A percentile compares a stretch with the other conserved stretches of the same genome.
phyloP scores from a whole-genome alignment of 106 monocot genomes.

The Chionographis japonica region DNA sequence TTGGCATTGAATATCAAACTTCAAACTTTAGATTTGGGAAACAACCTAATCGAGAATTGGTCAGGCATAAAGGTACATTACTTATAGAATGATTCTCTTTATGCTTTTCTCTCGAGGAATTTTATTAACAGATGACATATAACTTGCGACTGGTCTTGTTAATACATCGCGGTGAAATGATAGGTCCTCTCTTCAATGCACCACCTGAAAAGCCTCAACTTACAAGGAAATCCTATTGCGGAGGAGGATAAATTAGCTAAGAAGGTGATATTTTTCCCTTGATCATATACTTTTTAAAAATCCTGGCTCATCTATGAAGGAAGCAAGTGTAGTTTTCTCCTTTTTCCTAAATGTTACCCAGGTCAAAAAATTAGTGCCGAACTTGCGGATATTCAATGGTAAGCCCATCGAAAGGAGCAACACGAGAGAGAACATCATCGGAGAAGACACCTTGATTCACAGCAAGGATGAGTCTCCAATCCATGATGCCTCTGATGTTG shows the following conservation, averaged over 20 bases:
- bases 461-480: constrained; percentile 6
- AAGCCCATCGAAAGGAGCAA: constrained; percentile 43
- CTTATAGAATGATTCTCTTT: neutral
- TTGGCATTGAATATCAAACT: constrained; percentile 54
- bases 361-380: constrained; percentile 67
- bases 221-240: constrained; percentile 76
- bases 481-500: constrained; percentile 8
- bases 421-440: constrained; percentile 8
- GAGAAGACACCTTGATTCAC: constrained; percentile 1
- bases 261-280: constrained; percentile 32
- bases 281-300: neutral
- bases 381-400: constrained; percentile 68
- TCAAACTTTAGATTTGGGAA: constrained; percentile 75
- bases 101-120: neutral
- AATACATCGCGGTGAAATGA: neutral
- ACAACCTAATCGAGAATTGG: constrained; percentile 64
- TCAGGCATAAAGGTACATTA: constrained; percentile 66
- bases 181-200: constrained; percentile 66
- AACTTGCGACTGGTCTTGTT: neutral
- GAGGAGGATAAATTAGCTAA: constrained; percentile 55
- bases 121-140: neutral
- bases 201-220: constrained; percentile 78
- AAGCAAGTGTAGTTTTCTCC: neutral
- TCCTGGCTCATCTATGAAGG: neutral
- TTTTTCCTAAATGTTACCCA: constrained; percentile 4